phyloP scores from a whole-genome alignment of 768 basidiomycete species.

The Podaxis sp. region DNA sequence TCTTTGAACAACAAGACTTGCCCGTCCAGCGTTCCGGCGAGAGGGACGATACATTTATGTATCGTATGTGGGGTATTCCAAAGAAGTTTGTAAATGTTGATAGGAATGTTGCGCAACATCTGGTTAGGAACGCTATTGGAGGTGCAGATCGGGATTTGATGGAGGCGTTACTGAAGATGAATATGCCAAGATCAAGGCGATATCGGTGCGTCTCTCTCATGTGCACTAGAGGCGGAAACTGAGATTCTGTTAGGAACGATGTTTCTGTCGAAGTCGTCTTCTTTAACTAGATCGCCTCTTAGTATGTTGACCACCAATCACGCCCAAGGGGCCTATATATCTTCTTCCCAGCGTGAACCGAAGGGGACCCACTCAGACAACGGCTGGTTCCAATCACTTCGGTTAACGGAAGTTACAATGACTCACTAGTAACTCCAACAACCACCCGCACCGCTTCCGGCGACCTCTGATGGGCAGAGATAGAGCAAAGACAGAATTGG shows the following conservation, averaged over 20 bases:
- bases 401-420: too few species aligned
- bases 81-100: slow-evolving; percentile 42
- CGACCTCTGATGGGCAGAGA: too few species aligned
- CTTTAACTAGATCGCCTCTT: slow-evolving; percentile 20
- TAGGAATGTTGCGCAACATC: slow-evolving; percentile 45
- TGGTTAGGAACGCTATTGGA: slow-evolving; percentile 53
- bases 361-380: too few species aligned
- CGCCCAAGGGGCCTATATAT: too few species aligned
- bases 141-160: slow-evolving; percentile 45
- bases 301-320: too few species aligned
- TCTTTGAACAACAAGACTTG: slow-evolving; percentile 21
- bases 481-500: too few species aligned
- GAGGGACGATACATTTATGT: slow-evolving; percentile 29
- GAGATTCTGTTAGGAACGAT: slow-evolving; percentile 21
- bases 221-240: not conserved
- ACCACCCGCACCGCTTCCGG: too few species aligned
- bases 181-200: slow-evolving; percentile 33
- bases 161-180: slow-evolving; percentile 36
- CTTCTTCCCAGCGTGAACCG: too few species aligned
- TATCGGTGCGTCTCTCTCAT: slow-evolving; percentile 30
- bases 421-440: too few species aligned
- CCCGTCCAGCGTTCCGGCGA: slow-evolving; percentile 31
- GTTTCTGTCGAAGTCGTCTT: slow-evolving; percentile 26
- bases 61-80: slow-evolving; percentile 33
- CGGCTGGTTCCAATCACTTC: too few species aligned